phyloP scores from a whole-genome alignment of 257 asterid species.

The Verbena officinalis region DNA sequence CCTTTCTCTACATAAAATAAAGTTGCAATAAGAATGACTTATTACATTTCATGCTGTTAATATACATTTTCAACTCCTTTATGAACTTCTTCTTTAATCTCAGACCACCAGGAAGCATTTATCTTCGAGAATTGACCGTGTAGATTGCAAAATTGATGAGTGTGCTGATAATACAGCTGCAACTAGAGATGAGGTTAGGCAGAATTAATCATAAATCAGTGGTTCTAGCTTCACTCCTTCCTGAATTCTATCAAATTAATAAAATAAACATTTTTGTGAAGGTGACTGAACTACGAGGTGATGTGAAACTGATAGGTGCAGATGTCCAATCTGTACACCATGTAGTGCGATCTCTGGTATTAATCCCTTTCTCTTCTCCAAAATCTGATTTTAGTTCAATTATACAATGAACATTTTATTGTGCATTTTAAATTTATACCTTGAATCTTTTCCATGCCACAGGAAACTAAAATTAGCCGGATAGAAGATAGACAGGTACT shows the following conservation, averaged over 20 bases:
- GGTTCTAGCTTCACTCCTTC: constrained; percentile 13
- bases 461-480: constrained; percentile 81
- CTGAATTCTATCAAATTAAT: constrained; percentile 22
- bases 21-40: not conserved
- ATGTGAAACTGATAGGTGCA: constrained; percentile 54
- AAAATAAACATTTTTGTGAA: constrained; percentile 31
- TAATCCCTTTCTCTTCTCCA: constrained; percentile 23
- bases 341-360: constrained; percentile 80
- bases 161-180: constrained; percentile 57
- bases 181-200: constrained; percentile 72
- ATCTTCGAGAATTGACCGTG: constrained; percentile 68
- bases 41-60: constrained; percentile 2
- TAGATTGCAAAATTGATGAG: constrained; percentile 77
- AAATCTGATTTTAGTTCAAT: constrained; percentile 20
- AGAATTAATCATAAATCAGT: constrained; percentile 13
- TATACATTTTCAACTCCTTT: constrained; percentile 15
- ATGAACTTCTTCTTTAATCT: constrained; percentile 21
- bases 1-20: not conserved
- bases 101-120: constrained; percentile 79
- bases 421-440: constrained; percentile 25
- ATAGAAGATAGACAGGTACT: constrained; percentile 88
- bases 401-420: constrained; percentile 5
- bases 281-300: constrained; percentile 72
- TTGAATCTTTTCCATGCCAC: constrained; percentile 32
- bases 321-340: constrained; percentile 69